Evolutionary conservation across 257 asterid genomes (phyloP).

Genomic region (Dorcoceras hygrometricum): DNA sequence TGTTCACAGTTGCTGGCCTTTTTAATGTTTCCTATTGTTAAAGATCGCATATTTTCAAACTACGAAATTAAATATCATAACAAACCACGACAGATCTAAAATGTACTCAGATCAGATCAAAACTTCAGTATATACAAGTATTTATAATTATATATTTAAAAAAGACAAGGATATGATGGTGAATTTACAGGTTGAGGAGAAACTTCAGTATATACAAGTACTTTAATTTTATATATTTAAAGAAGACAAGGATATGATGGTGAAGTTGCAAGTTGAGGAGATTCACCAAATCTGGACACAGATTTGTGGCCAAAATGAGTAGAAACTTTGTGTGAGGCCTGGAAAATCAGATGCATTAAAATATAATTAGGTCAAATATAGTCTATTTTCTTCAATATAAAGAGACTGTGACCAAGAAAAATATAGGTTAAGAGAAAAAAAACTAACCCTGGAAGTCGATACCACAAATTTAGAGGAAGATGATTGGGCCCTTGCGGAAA

Average conservation of each 20-base stretch:
- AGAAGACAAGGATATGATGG: constrained; percentile 72
- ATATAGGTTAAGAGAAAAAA: constrained; percentile 12
- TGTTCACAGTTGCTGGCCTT: constrained; percentile 59
- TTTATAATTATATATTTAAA: too few relatives aligned
- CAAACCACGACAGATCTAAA: constrained; percentile 7
- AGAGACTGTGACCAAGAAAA: constrained; percentile 7
- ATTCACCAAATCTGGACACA: constrained; percentile 39
- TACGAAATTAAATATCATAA: constrained; percentile 19
- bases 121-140: constrained; percentile 10
- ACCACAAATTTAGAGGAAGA: constrained; percentile 34
- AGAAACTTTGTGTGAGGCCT: constrained; percentile 46
- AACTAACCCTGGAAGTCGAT: constrained; percentile 43
- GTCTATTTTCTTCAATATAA: constrained; percentile 5
- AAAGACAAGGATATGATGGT: constrained; percentile 73
- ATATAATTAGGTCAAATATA: constrained; percentile 20
- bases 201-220: constrained; percentile 10
- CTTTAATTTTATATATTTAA: too few relatives aligned
- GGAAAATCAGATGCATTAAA: constrained; percentile 28
- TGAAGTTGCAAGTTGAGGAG: constrained; percentile 51
- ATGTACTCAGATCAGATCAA: constrained; percentile 9
- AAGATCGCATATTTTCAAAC: constrained; percentile 39
- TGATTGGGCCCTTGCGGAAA: constrained; percentile 36
- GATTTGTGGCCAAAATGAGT: constrained; percentile 37
- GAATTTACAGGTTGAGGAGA: constrained; percentile 53
- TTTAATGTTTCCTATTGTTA: constrained; percentile 56